Base-by-base conservation (phyloP, 2,329 filamentous ascomycete genomes). In the Rutstroemia sp. region DNA sequence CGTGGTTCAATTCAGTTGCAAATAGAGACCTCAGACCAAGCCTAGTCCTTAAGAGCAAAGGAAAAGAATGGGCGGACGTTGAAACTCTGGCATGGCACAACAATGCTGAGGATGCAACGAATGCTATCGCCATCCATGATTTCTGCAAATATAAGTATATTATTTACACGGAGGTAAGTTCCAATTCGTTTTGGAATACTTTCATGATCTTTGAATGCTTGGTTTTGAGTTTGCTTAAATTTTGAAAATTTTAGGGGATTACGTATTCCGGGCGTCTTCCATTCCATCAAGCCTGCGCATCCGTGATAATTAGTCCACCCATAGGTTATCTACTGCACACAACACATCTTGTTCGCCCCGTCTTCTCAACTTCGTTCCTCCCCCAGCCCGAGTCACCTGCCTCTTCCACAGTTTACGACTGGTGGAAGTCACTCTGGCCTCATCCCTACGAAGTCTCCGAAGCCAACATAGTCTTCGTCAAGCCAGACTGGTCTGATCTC, bases 91-190 rank as follows among this genome's bases (percentile, higher is more conserved):
- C 63, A 46, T 61, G 65, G 61, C 39, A 58, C 49, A 61, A 42
- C 2, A 61, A 61, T 52, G 62, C 47, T 7, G 61, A 57, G 8
- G 67, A 66, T 25, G 68, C 67, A 18, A 77, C 79, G 27, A 80
- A 81, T 68, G 72, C 73, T 8, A 61, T 80, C 9, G 59, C 62
- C 8, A 76, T 80, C 61, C 72, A 77, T 59, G 77, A 77, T 48
- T 80, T 80, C 59, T 80, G 78, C 67, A 68, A 68, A 54, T 77
- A 77, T 66, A 74, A 73, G 54, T 80, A 79, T 65, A 69, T 80
- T 44, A 66, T 80, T 25, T 74, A 80, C 65, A 79, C 77, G 6
- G 78, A 80, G 58, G 66, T 66, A 57, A 18, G 59, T 47, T 16
- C 4, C 4, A 10, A 38, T 23, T 47, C n/a, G 12, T 5, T 50